phyloP scores from a whole-genome alignment of 2,329 filamentous ascomycete genomes.

The Aspergillus oerlinghausenensis region DNA sequence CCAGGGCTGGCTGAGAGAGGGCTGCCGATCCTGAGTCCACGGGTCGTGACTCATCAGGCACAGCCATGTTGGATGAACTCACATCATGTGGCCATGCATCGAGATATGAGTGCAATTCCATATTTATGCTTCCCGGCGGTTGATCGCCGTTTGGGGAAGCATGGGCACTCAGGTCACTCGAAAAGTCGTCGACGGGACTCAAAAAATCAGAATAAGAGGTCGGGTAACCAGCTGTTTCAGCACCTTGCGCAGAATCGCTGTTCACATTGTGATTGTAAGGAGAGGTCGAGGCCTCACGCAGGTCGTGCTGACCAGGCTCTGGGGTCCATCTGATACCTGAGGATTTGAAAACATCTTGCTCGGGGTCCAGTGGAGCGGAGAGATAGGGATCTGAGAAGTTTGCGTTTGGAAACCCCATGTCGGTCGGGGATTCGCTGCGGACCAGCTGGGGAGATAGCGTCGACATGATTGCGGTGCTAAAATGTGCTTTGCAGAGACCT shows the following conservation, averaged over 20 bases:
- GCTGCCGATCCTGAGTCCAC: slow-evolving; percentile 6
- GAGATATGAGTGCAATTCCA: slow-evolving; percentile 15
- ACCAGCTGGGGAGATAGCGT: slow-evolving; percentile 19
- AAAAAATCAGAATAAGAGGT: slow-evolving; percentile 25
- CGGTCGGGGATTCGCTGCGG: slow-evolving; percentile 19
- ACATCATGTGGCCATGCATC: slow-evolving; percentile 9
- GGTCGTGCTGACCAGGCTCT: slow-evolving; percentile 9
- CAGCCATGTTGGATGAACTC: slow-evolving; percentile 1
- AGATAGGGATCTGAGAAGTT: slow-evolving; percentile 37
- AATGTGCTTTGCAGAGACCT: background rate
- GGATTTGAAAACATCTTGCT: slow-evolving; percentile 34
- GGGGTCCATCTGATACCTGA: slow-evolving; percentile 30
- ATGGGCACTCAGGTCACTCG: slow-evolving; percentile 26
- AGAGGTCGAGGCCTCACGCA: slow-evolving; percentile 12
- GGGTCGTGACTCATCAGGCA: background rate
- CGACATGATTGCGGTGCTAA: slow-evolving; percentile 12
- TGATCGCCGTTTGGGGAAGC: slow-evolving; percentile 22
- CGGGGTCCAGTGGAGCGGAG: slow-evolving; percentile 33
- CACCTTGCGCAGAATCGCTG: slow-evolving; percentile 5
- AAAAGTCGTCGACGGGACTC: slow-evolving; percentile 25
- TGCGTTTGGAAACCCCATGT: slow-evolving; percentile 27
- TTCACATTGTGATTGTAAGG: slow-evolving; percentile 7
- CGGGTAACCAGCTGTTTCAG: slow-evolving; percentile 5
- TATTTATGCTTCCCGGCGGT: slow-evolving; percentile 15
- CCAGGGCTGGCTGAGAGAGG: slow-evolving; percentile 14